Evolutionary conservation across 2,329 filamentous ascomycete genomes (phyloP), one percentile per base, ranked within the genome.

Genomic region (Epichloe hybrida): DNA sequence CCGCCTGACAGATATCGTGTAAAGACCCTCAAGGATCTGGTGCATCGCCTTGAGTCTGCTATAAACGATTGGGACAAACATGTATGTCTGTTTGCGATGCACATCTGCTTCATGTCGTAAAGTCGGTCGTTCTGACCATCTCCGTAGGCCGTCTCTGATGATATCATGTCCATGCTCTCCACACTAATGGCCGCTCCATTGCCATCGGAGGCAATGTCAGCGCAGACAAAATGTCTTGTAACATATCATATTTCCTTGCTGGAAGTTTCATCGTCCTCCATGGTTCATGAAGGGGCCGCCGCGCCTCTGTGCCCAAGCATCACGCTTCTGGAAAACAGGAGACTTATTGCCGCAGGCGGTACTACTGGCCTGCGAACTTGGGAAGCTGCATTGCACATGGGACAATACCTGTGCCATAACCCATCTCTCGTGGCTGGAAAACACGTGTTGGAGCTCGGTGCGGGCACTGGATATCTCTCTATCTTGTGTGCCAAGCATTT

Each of bases 51-150:
- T 49, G 88, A 95, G 65, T 69, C 74, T 34, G 79, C 84, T 36
- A 88, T 95, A 46, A 74, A 79, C 52, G 81, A 95, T 64, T 90
- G 88, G 66, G 86, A 95, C 58, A 75, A 87, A 74, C 81, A 95
- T 83, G 90, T 95, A 84, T 72, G 86, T 72, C 37, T 46, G 27
- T 44, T 38, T 37, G n/a, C 15, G 36, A 36, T 49, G 21, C 31
- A 44, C n/a, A 40, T 49, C 39, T 21, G 17, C 36, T 23, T 21
- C 13, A 42, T 34, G 20, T 36, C 35, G 34, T 5, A 39, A 39
- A 37, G 20, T 20, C 13, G 7, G 46, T 44, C 53, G 40, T 49
- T 53, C 64, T 68, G 50, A 67, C 56, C 50, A 21, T 41, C 4
- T 34, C 47, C 40, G 27, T 68, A 96, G 90, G 88, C 84, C 65